A percentile compares a stretch with the other conserved stretches of the same genome.
phyloP scores from a whole-genome alignment of 306 rosid genomes.

The Glycine latifolia region DNA sequence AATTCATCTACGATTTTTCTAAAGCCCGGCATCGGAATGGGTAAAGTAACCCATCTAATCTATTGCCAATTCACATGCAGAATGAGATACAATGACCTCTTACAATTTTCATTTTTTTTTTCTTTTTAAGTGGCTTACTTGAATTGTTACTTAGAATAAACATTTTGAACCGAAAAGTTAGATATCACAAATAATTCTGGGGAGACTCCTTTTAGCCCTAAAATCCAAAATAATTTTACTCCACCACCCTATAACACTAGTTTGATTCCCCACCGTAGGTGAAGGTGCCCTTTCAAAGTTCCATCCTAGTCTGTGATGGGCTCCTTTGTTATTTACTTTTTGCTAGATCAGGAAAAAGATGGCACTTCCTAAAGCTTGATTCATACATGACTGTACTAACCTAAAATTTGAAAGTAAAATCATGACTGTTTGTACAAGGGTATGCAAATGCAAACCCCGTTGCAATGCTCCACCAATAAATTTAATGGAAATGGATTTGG shows the following conservation, averaged over 20 bases:
- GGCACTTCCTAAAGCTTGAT: not conserved
- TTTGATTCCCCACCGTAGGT: conserved; percentile 5
- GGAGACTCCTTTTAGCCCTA: not conserved
- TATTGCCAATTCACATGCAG: too few relatives aligned
- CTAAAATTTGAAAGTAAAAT: not conserved
- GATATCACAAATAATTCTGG: conserved; percentile 21
- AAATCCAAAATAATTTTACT: not conserved
- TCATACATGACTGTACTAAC: not conserved
- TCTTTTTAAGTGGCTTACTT: not conserved
- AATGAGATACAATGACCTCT: not conserved
- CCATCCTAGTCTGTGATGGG: not conserved
- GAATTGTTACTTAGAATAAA: not conserved
- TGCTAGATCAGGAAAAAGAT: not conserved
- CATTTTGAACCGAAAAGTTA: not conserved
- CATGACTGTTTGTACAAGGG: not conserved
- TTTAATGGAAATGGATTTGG: too few relatives aligned
- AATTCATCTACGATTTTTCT: too few relatives aligned
- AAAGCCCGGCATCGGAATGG: too few relatives aligned
- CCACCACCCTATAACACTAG: not conserved
- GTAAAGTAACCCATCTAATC: too few relatives aligned
- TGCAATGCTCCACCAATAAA: not conserved
- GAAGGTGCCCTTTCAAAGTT: not conserved
- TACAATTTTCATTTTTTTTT: not conserved
- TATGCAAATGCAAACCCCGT: not conserved
- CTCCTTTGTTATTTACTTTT: not conserved